phyloP scores from a whole-genome alignment of 108 stramenopile genomes.

The Cylindrotheca fusiformis region DNA sequence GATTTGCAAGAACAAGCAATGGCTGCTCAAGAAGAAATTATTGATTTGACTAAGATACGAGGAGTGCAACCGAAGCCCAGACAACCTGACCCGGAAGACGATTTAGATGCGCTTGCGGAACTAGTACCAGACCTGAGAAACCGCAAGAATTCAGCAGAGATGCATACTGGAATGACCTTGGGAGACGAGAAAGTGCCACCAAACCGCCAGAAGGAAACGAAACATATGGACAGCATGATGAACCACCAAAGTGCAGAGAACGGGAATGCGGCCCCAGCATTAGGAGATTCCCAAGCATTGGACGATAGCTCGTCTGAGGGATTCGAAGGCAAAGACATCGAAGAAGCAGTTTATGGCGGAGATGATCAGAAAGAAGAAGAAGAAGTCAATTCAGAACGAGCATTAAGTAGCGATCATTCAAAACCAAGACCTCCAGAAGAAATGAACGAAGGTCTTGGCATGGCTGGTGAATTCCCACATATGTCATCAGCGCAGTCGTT shows the following conservation, averaged over 20 bases:
- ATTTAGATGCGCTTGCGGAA: constrained; percentile 55
- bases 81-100: constrained; percentile 37
- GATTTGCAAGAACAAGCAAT: not conserved
- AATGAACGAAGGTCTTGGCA: constrained; percentile 17
- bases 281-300: constrained; percentile 3
- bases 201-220: not conserved
- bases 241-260: not conserved
- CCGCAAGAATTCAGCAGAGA: constrained; percentile 13
- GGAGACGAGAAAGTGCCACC: not conserved
- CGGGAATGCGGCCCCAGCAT: not conserved
- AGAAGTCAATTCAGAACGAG: constrained; percentile 25
- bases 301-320: constrained; percentile 24
- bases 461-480: constrained; percentile 22
- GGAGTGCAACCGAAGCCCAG: constrained; percentile 17
- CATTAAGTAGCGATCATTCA: constrained; percentile 22
- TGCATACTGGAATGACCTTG: constrained; percentile 11
- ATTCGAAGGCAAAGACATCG: constrained; percentile 15
- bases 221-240: constrained; percentile 5
- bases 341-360: constrained; percentile 25
- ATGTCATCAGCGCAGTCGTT: constrained; percentile 59
- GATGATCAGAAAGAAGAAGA: constrained; percentile 19
- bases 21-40: constrained; percentile 7
- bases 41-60: constrained; percentile 28
- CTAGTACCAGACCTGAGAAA: constrained; percentile 54
- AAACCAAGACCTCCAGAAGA: constrained; percentile 14